A percentile compares a stretch with the other conserved stretches of the same genome.
phyloP scores from a whole-genome alignment of 768 basidiomycete species.

The Tephrocybe sp. region DNA sequence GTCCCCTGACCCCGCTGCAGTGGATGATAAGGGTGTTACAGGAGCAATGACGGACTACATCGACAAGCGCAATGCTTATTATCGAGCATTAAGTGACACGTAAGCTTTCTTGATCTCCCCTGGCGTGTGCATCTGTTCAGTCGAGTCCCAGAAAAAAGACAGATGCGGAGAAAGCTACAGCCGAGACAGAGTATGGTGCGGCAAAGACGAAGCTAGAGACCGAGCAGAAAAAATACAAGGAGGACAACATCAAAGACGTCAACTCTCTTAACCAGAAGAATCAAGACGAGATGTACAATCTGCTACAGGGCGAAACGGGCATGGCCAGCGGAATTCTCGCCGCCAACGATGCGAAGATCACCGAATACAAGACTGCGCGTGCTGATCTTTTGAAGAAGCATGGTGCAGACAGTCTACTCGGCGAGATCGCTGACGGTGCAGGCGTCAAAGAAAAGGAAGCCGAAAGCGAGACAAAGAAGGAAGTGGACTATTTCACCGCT shows the following conservation, averaged over 20 bases:
- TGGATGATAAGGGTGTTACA: too few relatives aligned
- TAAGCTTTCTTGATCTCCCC: too few relatives aligned
- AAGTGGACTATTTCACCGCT: slow-evolving; percentile 3
- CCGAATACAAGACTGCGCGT: neutral
- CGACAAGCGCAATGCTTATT: neutral
- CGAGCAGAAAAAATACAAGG: neutral
- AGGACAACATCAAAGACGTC: neutral
- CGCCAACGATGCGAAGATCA: slow-evolving; percentile 1
- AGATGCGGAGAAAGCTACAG: neutral
- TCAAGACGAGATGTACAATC: neutral
- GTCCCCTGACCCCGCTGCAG: too few relatives aligned
- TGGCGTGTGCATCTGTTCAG: too few relatives aligned
- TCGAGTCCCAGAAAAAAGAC: too few relatives aligned
- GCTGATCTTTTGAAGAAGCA: neutral
- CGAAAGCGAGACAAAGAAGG: too few relatives aligned
- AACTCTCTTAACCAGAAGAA: neutral
- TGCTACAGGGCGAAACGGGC: neutral
- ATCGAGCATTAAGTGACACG: too few relatives aligned
- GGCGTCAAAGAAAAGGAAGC: too few relatives aligned
- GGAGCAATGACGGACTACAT: neutral
- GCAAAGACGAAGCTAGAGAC: neutral
- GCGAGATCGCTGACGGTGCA: neutral
- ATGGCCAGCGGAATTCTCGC: neutral
- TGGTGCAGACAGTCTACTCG: neutral
- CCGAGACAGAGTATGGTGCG: neutral